phyloP scores from a whole-genome alignment of 2,329 filamentous ascomycete species.

The Aspergillus quadrilineatus region DNA sequence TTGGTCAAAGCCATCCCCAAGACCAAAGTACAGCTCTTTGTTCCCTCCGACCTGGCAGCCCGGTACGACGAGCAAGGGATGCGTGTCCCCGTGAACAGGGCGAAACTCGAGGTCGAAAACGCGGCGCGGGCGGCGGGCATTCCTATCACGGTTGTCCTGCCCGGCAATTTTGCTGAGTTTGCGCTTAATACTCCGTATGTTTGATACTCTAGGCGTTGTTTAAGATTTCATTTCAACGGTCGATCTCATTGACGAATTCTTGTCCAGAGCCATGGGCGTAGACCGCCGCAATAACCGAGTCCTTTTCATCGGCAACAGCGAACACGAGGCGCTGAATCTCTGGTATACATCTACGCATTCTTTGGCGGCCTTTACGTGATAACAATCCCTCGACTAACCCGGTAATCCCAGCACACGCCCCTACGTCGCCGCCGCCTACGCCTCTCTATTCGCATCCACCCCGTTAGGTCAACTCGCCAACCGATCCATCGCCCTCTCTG shows the following conservation, averaged over 20 bases:
- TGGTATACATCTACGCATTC: constrained; percentile 14
- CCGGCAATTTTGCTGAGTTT: constrained; percentile 20
- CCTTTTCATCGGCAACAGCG: constrained; percentile 14
- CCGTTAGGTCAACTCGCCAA: constrained; percentile 14
- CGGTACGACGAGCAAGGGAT: constrained; percentile 18
- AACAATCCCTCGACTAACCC: background rate
- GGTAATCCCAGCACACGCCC: constrained; percentile 10
- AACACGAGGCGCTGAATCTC: constrained; percentile 12
- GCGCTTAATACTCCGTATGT: constrained; percentile 16
- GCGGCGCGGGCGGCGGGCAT: constrained; percentile 19
- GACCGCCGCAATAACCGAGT: constrained; percentile 16
- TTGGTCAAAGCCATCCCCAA: constrained; percentile 20
- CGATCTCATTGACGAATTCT: background rate
- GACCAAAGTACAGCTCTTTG: constrained; percentile 21
- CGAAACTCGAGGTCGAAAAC: constrained; percentile 16
- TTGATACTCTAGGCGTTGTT: too few species aligned
- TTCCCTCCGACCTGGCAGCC: constrained; percentile 17
- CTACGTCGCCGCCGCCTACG: constrained; percentile 21
- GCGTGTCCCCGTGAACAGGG: constrained; percentile 8
- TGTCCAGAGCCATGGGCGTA: constrained; percentile 14
- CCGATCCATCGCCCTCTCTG: background rate
- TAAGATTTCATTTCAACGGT: background rate
- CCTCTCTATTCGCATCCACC: constrained; percentile 16
- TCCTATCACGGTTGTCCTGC: constrained; percentile 14
- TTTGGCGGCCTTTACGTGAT: background rate